A percentile compares a stretch with the other conserved stretches of the same genome.
Conservation (phyloP, 139 green algal species). For the Closterium sp. region DNA sequence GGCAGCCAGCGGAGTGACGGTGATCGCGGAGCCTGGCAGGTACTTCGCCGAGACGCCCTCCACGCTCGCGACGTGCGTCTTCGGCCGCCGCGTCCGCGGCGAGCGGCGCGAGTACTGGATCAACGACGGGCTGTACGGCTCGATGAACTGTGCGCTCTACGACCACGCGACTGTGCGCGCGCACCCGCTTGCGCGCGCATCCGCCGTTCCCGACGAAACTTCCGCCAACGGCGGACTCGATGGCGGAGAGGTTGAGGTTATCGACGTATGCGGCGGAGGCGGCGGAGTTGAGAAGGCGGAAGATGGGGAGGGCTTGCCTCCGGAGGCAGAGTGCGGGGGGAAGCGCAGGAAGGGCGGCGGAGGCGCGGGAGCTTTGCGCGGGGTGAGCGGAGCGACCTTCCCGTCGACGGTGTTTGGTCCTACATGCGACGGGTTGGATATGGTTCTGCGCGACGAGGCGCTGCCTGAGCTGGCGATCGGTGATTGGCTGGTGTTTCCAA, state of each 20-base stretch:
- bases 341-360: neutral
- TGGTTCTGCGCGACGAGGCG: slow-evolving; percentile 36
- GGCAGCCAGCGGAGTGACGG: slow-evolving; percentile 57
- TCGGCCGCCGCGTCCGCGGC: slow-evolving; percentile 66
- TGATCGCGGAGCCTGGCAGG: slow-evolving; percentile 92
- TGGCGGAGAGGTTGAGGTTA: neutral
- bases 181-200: slow-evolving; percentile 33
- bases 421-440: slow-evolving; percentile 63
- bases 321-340: slow-evolving; percentile 3
- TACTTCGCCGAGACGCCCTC: slow-evolving; percentile 92
- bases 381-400: neutral
- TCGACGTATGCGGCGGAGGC: neutral
- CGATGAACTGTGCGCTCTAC: slow-evolving; percentile 93
- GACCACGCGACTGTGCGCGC: slow-evolving; percentile 65
- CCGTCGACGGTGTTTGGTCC: slow-evolving; percentile 58
- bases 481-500: slow-evolving; percentile 91
- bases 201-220: neutral
- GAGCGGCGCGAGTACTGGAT: slow-evolving; percentile 78
- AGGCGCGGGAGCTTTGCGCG: neutral
- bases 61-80: slow-evolving; percentile 78
- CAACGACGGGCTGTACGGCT: slow-evolving; percentile 92
- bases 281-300: neutral
- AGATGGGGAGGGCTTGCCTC: neutral
- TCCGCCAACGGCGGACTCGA: neutral
- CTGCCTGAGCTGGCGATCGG: slow-evolving; percentile 80